Conservation (phyloP, 1,284 basidiomycete genomes). For the Kwoniella shivajii region DNA sequence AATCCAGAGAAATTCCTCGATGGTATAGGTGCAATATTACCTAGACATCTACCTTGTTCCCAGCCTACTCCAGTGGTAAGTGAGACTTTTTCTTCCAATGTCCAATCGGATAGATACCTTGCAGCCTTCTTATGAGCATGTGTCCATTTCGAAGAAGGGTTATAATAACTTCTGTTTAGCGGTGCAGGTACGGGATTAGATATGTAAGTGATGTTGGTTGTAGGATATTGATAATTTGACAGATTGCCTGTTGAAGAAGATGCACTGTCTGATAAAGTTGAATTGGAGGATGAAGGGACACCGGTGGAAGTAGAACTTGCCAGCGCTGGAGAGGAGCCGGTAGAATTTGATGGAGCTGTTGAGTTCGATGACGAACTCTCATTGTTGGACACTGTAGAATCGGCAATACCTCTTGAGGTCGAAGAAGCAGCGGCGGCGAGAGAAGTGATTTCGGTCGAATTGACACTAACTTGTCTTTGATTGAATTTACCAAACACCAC, state of each 20-base stretch:
- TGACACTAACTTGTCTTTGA: too few relatives aligned
- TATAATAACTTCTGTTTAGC: conserved; percentile 8
- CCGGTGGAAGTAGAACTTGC: background rate
- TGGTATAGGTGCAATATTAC: conserved; percentile 66
- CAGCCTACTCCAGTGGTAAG: conserved; percentile 56
- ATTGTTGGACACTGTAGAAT: background rate
- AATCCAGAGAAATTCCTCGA: conserved; percentile 67
- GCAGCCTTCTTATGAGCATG: conserved; percentile 47
- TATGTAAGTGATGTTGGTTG: conserved; percentile 11
- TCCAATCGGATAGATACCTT: conserved; percentile 50
- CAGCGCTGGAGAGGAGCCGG: background rate
- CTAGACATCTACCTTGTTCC: conserved; percentile 61
- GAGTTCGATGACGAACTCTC: background rate
- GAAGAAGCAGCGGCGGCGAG: background rate
- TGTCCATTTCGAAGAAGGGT: conserved; percentile 25
- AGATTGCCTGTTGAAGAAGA: background rate
- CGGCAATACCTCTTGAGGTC: too few relatives aligned
- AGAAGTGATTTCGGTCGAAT: background rate
- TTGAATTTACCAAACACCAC: background rate
- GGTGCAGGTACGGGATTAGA: conserved; percentile 9
- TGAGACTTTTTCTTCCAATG: conserved; percentile 56
- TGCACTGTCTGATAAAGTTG: background rate
- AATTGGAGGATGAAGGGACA: background rate
- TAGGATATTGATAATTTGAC: background rate
- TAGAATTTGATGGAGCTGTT: background rate